A percentile compares a stretch with the other conserved stretches of the same genome.
phyloP scores from a whole-genome alignment of 306 rosid genomes.

The Rosa persica region DNA sequence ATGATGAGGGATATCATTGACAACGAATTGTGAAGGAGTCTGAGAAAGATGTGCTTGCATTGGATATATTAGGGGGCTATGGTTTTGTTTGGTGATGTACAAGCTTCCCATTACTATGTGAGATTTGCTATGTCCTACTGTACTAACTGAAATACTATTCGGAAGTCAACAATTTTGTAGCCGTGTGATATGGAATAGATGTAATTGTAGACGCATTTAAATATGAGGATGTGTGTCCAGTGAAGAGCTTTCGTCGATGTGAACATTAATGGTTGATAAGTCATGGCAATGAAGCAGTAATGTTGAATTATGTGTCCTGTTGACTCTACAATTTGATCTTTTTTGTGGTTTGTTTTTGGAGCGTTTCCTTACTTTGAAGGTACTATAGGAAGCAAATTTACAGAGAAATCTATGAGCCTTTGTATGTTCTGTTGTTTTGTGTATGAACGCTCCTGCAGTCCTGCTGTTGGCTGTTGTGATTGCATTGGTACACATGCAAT shows the following conservation, averaged over 20 bases:
- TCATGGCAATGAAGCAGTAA: background rate
- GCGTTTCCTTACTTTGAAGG: background rate
- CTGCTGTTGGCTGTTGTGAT: background rate
- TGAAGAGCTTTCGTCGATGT: background rate
- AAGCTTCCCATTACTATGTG: background rate
- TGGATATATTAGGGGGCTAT: conserved; percentile 5
- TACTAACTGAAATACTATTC: background rate
- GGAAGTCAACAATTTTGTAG: conserved; percentile 30
- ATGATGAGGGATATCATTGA: conserved; percentile 91
- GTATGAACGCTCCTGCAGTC: background rate
- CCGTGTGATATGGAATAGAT: conserved; percentile 29
- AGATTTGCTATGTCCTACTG: conserved; percentile 21
- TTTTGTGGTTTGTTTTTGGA: background rate
- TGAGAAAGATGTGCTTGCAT: background rate
- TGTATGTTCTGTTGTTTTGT: background rate
- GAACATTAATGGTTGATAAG: background rate
- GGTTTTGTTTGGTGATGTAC: background rate
- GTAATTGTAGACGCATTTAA: conserved; percentile 8
- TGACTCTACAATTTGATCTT: background rate
- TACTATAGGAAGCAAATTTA: too few relatives aligned
- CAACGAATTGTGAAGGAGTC: conserved; percentile 56
- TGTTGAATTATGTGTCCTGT: background rate
- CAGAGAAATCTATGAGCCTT: background rate
- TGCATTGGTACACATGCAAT: too few relatives aligned
- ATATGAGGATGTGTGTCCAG: background rate